Conservation (phyloP, 768 basidiomycete species). For the Boletus rufocinnamomeus region DNA sequence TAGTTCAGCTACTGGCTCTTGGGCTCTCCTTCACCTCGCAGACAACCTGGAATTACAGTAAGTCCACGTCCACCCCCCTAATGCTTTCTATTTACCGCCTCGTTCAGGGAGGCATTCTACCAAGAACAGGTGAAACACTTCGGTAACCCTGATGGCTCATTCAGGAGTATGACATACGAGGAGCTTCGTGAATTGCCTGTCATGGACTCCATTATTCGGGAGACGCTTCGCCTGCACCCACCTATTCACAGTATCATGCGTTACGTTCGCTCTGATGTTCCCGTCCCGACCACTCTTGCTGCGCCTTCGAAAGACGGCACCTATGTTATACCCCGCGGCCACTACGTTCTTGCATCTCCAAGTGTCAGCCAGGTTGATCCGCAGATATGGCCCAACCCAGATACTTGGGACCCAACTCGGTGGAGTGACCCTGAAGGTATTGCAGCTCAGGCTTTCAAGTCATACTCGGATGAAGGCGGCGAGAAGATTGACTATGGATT, state of each 20-base stretch:
- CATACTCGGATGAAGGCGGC: slow-evolving; percentile 71
- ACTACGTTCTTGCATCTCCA: slow-evolving; percentile 88
- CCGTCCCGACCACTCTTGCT: slow-evolving; percentile 77
- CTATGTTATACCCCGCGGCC: slow-evolving; percentile 87
- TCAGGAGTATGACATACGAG: slow-evolving; percentile 83
- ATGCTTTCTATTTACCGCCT: not conserved
- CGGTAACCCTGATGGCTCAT: slow-evolving; percentile 73
- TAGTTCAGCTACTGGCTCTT: slow-evolving; percentile 88
- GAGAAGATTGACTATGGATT: slow-evolving; percentile 97
- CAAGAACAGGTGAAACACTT: slow-evolving; percentile 87
- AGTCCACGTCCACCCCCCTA: slow-evolving; percentile 30
- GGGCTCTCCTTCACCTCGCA: slow-evolving; percentile 88
- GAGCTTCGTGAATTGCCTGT: slow-evolving; percentile 81
- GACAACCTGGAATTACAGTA: slow-evolving; percentile 72
- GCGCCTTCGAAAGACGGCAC: slow-evolving; percentile 71
- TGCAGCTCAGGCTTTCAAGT: slow-evolving; percentile 74
- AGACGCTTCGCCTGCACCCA: slow-evolving; percentile 91
- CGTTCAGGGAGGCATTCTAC: slow-evolving; percentile 75
- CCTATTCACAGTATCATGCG: slow-evolving; percentile 97
- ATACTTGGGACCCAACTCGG: slow-evolving; percentile 74
- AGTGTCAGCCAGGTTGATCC: slow-evolving; percentile 89
- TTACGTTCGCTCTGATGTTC: slow-evolving; percentile 82
- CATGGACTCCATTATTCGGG: slow-evolving; percentile 88
- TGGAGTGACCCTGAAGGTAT: slow-evolving; percentile 88
- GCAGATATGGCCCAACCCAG: slow-evolving; percentile 71